These are phyloP conservation scores for Colletotrichum truncatum DNA, from an alignment of 2,329 filamentous ascomycete species.

Conservation along the genomic window DNA sequence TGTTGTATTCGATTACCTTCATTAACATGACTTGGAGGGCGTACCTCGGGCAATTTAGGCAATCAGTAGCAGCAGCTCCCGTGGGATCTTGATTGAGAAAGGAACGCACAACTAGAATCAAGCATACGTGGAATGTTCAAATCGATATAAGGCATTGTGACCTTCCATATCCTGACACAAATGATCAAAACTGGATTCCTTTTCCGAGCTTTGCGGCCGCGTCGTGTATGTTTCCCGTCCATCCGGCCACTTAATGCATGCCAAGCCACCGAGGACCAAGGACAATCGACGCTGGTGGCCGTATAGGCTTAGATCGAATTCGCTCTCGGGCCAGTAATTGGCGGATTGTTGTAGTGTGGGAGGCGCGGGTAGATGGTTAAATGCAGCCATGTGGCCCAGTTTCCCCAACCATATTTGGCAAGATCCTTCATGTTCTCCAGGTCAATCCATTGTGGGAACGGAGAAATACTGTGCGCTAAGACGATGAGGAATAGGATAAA, in stretches of 20 bases:
- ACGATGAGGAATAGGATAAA: no score
- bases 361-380: background rate
- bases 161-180: no score
- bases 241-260: background rate
- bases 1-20: background rate
- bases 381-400: background rate
- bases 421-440: background rate
- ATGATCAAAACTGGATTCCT: no score
- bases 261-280: background rate
- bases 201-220: background rate
- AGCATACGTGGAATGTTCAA: no score
- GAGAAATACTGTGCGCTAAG: background rate
- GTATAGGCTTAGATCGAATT: background rate
- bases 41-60: background rate
- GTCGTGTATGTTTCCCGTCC: background rate
- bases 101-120: no score
- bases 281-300: background rate
- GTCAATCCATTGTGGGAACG: background rate
- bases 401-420: background rate
- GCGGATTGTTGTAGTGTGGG: background rate
- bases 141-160: no score
- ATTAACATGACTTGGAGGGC: background rate
- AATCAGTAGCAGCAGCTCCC: no score
- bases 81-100: no score
- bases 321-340: background rate